phyloP scores from a whole-genome alignment of 2,329 filamentous ascomycete species.

The Cercospora sp. region DNA sequence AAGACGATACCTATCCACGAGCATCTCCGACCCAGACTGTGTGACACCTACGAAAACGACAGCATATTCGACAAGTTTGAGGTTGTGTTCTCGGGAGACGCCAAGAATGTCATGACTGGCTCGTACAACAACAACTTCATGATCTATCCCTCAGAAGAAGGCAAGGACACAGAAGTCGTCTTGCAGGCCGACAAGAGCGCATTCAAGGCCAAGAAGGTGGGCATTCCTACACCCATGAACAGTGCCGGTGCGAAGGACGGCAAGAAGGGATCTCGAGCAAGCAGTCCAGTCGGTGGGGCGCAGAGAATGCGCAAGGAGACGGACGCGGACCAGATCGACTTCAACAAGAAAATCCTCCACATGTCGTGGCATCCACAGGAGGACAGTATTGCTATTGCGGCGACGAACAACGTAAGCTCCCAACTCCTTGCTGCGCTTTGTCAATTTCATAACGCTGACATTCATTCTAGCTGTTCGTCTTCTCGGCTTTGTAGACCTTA shows the following conservation, averaged over 20 bases:
- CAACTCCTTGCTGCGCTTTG: neutral
- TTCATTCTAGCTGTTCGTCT: constrained; percentile 53
- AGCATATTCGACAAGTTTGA: constrained; percentile 99
- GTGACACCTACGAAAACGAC: constrained; percentile 98
- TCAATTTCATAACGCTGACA: constrained; percentile 22
- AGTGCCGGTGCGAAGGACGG: constrained; percentile 50
- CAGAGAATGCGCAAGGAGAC: constrained; percentile 99
- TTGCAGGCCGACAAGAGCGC: constrained; percentile 97
- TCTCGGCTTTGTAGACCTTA: constrained; percentile 52
- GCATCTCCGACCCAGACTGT: constrained; percentile 87
- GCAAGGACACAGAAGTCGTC: constrained; percentile 95
- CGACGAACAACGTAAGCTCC: constrained; percentile 91
- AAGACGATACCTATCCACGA: constrained; percentile 99
- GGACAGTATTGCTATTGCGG: constrained; percentile 98
- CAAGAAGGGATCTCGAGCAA: constrained; percentile 89
- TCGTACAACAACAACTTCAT: constrained; percentile 99
- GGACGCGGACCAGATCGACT: constrained; percentile 98
- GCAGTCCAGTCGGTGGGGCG: constrained; percentile 82
- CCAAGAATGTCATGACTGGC: constrained; percentile 98
- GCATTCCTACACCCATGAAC: constrained; percentile 96
- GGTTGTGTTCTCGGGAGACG: constrained; percentile 96
- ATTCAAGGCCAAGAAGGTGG: constrained; percentile 99
- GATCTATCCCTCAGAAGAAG: constrained; percentile 96
- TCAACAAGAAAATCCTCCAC: constrained; percentile 99
- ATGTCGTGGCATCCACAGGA: constrained; percentile 99